These are phyloP conservation scores for Cutaneotrichosporon sp. DNA, from an alignment of 1,284 basidiomycete genomes.

Conservation along the genomic window DNA sequence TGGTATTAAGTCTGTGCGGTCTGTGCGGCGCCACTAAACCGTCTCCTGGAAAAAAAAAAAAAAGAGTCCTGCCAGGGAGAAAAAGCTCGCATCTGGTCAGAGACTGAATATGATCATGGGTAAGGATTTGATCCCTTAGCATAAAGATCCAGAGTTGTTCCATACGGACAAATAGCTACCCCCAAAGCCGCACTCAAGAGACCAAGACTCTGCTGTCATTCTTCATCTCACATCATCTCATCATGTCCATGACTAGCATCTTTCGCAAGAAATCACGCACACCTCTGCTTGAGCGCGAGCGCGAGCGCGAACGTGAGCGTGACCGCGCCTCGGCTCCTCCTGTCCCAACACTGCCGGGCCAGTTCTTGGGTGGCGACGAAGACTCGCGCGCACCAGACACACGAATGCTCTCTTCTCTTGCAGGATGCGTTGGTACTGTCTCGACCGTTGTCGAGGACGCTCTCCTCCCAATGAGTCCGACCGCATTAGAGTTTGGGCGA, in stretches of 20 bases:
- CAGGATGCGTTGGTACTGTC: background rate
- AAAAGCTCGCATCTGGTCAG: background rate
- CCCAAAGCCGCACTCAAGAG: background rate
- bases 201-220: background rate
- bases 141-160: background rate
- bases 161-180: no score
- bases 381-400: conserved; percentile 2
- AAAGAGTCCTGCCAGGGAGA: background rate
- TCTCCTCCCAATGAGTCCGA: background rate
- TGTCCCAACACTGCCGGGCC: background rate
- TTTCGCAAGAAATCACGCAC: conserved; percentile 4
- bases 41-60: background rate
- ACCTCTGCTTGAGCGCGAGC: background rate
- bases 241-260: conserved; percentile 4
- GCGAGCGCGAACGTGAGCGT: background rate
- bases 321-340: background rate
- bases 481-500: background rate
- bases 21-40: background rate
- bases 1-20: background rate
- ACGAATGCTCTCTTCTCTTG: background rate
- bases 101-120: background rate
- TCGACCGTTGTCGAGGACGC: conserved; percentile 2
- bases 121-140: background rate
- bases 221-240: background rate
- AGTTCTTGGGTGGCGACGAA: background rate